Evolutionary conservation across 2,329 filamentous ascomycete genomes (phyloP).

Genomic region (Colletotrichum costaricense): DNA sequence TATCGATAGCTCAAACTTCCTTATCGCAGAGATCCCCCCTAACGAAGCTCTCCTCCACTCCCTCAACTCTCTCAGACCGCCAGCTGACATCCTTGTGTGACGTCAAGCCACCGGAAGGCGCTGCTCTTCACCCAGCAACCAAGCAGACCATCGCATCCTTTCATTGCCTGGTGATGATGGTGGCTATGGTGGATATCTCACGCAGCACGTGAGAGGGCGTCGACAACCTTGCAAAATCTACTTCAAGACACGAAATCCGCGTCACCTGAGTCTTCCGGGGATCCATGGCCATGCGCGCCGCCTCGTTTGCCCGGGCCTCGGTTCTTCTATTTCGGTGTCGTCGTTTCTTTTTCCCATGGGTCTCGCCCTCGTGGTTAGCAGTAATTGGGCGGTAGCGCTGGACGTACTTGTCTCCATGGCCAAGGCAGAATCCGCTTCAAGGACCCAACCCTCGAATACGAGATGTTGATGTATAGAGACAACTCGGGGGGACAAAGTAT

Average conservation of each 20-base stretch:
- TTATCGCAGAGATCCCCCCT: neutral
- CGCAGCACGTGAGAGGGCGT: conserved; percentile 13
- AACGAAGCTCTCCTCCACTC: neutral
- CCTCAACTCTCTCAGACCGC: neutral
- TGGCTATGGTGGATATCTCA: neutral
- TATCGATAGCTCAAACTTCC: conserved; percentile 7
- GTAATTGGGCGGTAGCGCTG: conserved; percentile 11
- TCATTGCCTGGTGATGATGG: neutral
- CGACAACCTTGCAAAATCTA: conserved; percentile 13
- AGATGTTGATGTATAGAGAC: neutral
- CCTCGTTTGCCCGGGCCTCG: conserved; percentile 1
- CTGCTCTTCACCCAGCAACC: neutral
- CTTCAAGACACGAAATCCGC: neutral
- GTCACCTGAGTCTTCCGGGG: conserved; percentile 10
- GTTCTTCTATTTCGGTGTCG: neutral
- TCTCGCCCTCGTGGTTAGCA: neutral
- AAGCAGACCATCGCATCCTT: neutral
- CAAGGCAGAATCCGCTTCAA: conserved; percentile 1
- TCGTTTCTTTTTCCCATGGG: neutral
- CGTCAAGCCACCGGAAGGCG: conserved; percentile 1
- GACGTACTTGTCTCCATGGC: neutral
- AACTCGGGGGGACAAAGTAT: neutral
- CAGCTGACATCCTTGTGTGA: conserved; percentile 3
- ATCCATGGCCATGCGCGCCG: neutral
- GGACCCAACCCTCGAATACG: neutral